Conservation (phyloP, 2,329 filamentous ascomycete genomes). For the Ceratocystis diversiconidia region DNA sequence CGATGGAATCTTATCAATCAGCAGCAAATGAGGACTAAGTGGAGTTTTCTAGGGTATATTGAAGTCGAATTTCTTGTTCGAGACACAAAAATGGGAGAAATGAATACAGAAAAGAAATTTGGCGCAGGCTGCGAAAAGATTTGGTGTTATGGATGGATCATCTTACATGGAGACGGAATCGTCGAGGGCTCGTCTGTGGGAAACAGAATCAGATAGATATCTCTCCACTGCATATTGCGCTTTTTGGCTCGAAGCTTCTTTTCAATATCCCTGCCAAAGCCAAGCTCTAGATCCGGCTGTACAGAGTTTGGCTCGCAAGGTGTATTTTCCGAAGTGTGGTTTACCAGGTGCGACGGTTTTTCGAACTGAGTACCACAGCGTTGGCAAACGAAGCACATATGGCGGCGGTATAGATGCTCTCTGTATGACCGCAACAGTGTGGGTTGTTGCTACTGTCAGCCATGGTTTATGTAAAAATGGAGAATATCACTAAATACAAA, state of each 20-base stretch:
- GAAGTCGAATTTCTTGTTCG: not conserved
- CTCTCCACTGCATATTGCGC: constrained; percentile 14
- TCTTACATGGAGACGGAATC: constrained; percentile 16
- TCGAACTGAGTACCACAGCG: constrained; percentile 9
- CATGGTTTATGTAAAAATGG: not conserved
- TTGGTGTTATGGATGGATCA: not conserved
- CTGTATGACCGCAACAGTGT: not conserved
- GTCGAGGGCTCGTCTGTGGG: constrained; percentile 4
- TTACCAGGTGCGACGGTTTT: not conserved
- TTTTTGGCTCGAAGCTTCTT: constrained; percentile 14
- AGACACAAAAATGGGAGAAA: not conserved
- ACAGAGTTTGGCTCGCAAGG: not conserved
- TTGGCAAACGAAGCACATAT: constrained; percentile 12
- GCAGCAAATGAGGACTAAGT: not conserved
- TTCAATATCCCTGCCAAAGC: constrained; percentile 13
- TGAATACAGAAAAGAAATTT: not conserved
- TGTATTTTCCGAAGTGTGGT: not conserved
- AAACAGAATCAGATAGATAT: constrained; percentile 16
- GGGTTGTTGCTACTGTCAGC: not conserved
- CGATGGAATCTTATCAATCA: constrained; percentile 7
- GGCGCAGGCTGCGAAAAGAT: not conserved
- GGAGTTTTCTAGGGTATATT: not conserved
- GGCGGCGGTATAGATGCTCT: constrained; percentile 17
- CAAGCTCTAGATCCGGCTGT: constrained; percentile 5
- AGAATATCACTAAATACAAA: not conserved